Evolutionary conservation across 2,329 filamentous ascomycete genomes (phyloP).

Genomic region (Didymella glomerata): DNA sequence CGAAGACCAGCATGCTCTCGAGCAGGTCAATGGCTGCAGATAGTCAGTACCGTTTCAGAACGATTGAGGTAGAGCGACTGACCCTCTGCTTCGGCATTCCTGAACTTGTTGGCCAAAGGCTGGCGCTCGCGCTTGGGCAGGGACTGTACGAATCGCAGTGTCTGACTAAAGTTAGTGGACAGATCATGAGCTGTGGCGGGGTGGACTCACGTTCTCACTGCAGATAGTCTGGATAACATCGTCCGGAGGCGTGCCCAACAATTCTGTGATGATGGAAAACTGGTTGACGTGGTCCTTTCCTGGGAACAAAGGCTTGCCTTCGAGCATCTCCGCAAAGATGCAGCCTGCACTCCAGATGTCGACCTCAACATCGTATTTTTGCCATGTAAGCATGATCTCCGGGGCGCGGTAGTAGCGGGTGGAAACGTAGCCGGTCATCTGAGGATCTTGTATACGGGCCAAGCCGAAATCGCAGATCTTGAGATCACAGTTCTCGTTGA

Average conservation of each 20-base stretch:
- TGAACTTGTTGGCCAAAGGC: slow-evolving; percentile 87
- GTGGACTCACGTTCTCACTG: slow-evolving; percentile 83
- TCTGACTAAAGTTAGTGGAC: slow-evolving; percentile 62
- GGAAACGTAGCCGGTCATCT: slow-evolving; percentile 99
- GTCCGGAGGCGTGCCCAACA: slow-evolving; percentile 93
- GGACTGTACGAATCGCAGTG: slow-evolving; percentile 95
- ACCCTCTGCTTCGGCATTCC: slow-evolving; percentile 89
- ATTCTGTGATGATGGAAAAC: slow-evolving; percentile 98
- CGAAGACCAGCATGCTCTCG: slow-evolving; percentile 97
- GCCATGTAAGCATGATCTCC: slow-evolving; percentile 99
- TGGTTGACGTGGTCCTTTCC: slow-evolving; percentile 99
- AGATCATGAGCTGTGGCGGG: not conserved
- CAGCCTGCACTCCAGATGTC: slow-evolving; percentile 99
- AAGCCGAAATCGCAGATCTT: slow-evolving; percentile 99
- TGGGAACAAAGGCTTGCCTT: slow-evolving; percentile 97
- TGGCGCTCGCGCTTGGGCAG: slow-evolving; percentile 93
- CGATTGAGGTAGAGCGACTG: slow-evolving; percentile 43
- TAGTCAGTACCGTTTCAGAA: slow-evolving; percentile 6
- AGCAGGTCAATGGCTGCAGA: slow-evolving; percentile 84
- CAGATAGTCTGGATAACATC: slow-evolving; percentile 99
- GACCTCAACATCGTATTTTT: slow-evolving; percentile 99
- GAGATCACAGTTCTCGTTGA: slow-evolving; percentile 99
- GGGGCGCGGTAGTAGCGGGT: slow-evolving; percentile 98
- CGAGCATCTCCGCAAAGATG: slow-evolving; percentile 99
- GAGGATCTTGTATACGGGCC: slow-evolving; percentile 96